Conservation (phyloP, 2,329 filamentous ascomycete species). For the Truncatella angustata region DNA sequence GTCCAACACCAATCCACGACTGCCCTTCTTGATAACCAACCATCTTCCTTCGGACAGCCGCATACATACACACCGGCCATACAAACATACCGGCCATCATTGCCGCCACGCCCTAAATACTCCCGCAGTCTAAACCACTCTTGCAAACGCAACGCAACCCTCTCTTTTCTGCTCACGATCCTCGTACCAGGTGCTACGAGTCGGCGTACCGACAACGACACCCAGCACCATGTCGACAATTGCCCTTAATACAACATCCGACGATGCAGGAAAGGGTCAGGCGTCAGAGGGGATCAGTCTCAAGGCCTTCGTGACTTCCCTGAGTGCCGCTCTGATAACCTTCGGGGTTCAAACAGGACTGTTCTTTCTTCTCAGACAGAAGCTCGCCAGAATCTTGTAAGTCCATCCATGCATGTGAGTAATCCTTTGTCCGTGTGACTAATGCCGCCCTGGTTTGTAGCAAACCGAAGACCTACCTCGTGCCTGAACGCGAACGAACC, state of each 20-base stretch:
- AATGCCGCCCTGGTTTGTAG: constrained; percentile 35
- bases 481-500: constrained; percentile 80
- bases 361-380: constrained; percentile 77
- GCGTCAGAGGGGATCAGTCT: constrained; percentile 41
- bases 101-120: too few species aligned
- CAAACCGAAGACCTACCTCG: constrained; percentile 81
- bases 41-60: too few species aligned
- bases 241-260: background rate
- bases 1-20: background rate
- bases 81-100: too few species aligned
- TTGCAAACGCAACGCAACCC: too few species aligned
- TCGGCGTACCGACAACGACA: constrained; percentile 8
- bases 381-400: constrained; percentile 79
- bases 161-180: background rate
- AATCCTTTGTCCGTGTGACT: background rate
- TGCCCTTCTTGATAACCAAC: background rate
- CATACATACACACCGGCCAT: background rate
- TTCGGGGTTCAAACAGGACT: constrained; percentile 64
- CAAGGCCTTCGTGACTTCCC: constrained; percentile 62
- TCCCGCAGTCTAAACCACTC: too few species aligned
- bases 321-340: constrained; percentile 60
- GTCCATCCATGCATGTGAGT: constrained; percentile 27
- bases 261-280: constrained; percentile 22
- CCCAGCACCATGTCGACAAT: constrained; percentile 7
- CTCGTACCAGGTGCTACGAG: background rate